Base-by-base conservation (phyloP, 2,329 filamentous ascomycete genomes). In the Calycina herbarum region DNA sequence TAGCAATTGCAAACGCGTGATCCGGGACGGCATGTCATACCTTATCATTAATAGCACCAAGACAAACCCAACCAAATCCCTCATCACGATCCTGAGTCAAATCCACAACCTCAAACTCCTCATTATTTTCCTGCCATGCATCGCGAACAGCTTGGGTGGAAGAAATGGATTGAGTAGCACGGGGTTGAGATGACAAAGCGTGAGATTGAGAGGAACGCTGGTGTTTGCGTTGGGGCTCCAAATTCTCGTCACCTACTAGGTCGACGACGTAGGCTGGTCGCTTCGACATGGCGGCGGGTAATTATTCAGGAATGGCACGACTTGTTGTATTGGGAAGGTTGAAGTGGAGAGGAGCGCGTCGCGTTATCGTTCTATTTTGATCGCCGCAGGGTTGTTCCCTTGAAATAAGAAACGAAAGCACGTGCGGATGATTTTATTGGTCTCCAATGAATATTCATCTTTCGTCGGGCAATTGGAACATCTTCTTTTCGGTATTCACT, bases 211-310 rank as follows among this genome's bases (percentile, higher is more conserved):
- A 48, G 15, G 71, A 57, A 31, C 73, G 73, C 24, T 66, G 65
- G 65, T 76, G 74, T 65, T 76, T 74, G 67, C 67, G 63, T 62
- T 70, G 63, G 45, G 63, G 67, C 13, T 65, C 40, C 13, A 29
- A 20, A 59, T 72, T 68, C 24, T 73, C 69, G 31, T 33, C 73
- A 56, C 73, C 77, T 10, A 79, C 80, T 15, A 83, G 75, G 70
- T 83, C 81, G 65, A 82, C 73, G 45, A 78, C 72, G 35, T 78
- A 75, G 59, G 68, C 70, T 10, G 68, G 57, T 20, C 82, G 79
- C 73, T 83, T 83, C 48, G 13, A 27, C 20, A 24, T 54, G 20
- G 20, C 48, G 11, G 10, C 10, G 48, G 48, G 11, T 24, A 54
- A 54, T 15, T 40, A 5, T 40, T 40, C 13, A 17, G 38, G 38